Conservation (phyloP, 495 filamentous ascomycete genomes). For the Pyrenula aspistea region DNA sequence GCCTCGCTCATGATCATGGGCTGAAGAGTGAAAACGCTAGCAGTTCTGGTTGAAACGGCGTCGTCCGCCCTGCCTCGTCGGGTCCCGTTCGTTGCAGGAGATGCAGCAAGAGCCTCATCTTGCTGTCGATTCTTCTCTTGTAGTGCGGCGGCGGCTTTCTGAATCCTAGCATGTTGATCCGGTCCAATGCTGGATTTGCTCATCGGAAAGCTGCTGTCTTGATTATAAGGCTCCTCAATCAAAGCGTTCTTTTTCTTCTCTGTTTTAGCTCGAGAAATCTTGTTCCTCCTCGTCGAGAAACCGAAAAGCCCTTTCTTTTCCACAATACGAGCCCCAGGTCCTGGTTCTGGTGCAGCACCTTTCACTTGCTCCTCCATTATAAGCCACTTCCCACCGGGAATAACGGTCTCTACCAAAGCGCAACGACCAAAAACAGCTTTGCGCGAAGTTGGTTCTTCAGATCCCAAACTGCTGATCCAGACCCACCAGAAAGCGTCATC, state of each 20-base stretch:
- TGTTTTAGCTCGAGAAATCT: slow-evolving; percentile 56
- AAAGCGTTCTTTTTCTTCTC: slow-evolving; percentile 36
- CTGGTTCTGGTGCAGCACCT: slow-evolving; percentile 76
- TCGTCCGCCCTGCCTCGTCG: slow-evolving; percentile 24
- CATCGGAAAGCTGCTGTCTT: slow-evolving; percentile 36
- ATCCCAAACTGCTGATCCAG: slow-evolving; percentile 93
- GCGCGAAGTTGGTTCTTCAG: slow-evolving; percentile 69
- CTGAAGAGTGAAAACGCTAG: slow-evolving; percentile 83
- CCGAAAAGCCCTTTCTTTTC: slow-evolving; percentile 91
- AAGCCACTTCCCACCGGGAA: slow-evolving; percentile 75
- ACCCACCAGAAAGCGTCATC: slow-evolving; percentile 99
- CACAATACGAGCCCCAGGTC: slow-evolving; percentile 74
- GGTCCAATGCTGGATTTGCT: slow-evolving; percentile 85
- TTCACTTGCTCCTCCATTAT: slow-evolving; percentile 94
- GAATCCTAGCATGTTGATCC: slow-evolving; percentile 86
- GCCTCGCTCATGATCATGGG: slow-evolving; percentile 78
- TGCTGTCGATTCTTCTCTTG: slow-evolving; percentile 56
- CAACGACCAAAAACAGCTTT: slow-evolving; percentile 94
- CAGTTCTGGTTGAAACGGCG: slow-evolving; percentile 59
- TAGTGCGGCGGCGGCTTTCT: slow-evolving; percentile 74
- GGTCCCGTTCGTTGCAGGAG: slow-evolving; percentile 7
- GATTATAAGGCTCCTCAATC: slow-evolving; percentile 39
- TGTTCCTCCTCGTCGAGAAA: slow-evolving; percentile 61
- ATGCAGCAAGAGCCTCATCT: slow-evolving; percentile 27
- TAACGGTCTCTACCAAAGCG: slow-evolving; percentile 78